Percentiles rank a stretch among this genome's conserved stretches.
These are phyloP conservation scores for Leptodontidium sp. DNA, from an alignment of 2,329 filamentous ascomycete species.

Conservation along the genomic window DNA sequence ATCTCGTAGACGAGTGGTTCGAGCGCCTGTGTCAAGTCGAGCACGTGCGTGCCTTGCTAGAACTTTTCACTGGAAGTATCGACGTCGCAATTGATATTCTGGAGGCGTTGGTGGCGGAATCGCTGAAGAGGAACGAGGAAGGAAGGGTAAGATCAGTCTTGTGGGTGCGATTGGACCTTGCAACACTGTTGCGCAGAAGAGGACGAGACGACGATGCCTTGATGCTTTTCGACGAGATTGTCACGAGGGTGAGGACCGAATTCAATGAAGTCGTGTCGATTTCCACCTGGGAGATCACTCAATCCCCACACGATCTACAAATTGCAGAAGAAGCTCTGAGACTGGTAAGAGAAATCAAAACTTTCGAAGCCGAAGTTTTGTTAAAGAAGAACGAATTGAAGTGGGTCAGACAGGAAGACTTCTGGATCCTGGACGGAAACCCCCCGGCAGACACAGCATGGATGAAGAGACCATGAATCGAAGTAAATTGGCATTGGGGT, in stretches of 20 bases:
- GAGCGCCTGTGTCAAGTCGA: neutral
- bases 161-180: conserved; percentile 2
- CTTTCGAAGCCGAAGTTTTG: neutral
- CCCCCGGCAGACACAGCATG: neutral
- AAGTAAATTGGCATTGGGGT: neutral
- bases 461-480: neutral
- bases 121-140: neutral
- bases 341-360: conserved; percentile 4
- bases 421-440: neutral
- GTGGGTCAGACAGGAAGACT: conserved; percentile 5
- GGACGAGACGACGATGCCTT: neutral
- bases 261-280: neutral
- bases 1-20: neutral
- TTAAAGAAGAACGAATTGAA: neutral
- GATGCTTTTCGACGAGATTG: conserved; percentile 5
- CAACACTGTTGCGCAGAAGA: conserved; percentile 4
- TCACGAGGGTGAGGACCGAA: neutral
- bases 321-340: conserved; percentile 1
- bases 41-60: conserved; percentile 3
- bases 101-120: neutral
- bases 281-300: conserved; percentile 3
- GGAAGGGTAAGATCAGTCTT: conserved; percentile 1
- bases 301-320: neutral
- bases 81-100: conserved; percentile 1
- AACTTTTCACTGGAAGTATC: neutral